phyloP scores from a whole-genome alignment of 306 rosid genomes.

The Cyclanthera cordifolia region DNA sequence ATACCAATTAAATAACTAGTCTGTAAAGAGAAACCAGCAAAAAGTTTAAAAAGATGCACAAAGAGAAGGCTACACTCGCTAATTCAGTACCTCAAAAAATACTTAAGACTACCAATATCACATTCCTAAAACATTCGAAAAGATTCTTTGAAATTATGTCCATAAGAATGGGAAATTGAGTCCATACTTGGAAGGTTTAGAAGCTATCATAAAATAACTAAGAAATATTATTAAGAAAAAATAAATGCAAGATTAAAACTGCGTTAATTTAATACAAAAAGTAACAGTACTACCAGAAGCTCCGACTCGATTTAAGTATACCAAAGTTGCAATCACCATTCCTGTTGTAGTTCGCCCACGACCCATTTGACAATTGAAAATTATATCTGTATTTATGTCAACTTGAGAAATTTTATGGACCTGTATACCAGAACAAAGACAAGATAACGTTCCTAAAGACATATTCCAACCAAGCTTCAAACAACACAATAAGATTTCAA shows the following conservation, averaged over 20 bases:
- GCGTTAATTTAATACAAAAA: constrained; percentile 5
- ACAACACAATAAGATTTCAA: neutral
- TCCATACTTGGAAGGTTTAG: no score
- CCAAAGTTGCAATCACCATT: constrained; percentile 87
- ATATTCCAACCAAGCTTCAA: neutral
- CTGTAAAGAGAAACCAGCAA: no score
- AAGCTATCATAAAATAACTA: no score
- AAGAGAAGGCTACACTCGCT: no score
- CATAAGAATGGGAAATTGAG: no score
- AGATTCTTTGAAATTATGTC: no score
- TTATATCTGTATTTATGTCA: constrained; percentile 56
- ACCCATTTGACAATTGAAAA: constrained; percentile 96
- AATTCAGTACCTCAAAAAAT: no score
- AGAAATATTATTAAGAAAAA: neutral
- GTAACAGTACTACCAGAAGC: constrained; percentile 47
- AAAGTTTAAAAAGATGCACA: no score
- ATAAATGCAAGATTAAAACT: neutral
- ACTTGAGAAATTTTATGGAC: constrained; percentile 71
- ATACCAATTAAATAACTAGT: no score
- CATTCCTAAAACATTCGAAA: no score
- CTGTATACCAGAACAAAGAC: constrained; percentile 34
- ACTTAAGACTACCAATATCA: no score
- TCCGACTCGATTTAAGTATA: constrained; percentile 71
- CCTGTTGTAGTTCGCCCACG: constrained; percentile 93
- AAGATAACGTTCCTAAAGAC: constrained; percentile 14